These are phyloP conservation scores for Teratosphaeria zuluensis DNA, from an alignment of 2,329 filamentous ascomycete genomes.

Conservation along the genomic window DNA sequence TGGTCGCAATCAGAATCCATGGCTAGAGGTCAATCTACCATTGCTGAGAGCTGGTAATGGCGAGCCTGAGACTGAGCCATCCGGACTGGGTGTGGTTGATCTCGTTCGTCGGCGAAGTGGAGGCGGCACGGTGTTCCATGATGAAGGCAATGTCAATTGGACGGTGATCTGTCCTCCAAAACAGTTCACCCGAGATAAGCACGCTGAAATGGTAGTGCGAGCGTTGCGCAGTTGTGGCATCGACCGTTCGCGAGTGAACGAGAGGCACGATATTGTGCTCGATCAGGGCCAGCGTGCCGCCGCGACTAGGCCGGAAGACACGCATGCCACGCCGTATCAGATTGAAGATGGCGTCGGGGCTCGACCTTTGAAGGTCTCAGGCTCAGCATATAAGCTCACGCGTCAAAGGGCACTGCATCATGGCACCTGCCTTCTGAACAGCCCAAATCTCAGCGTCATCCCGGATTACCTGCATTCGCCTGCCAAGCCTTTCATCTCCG, in stretches of 20 bases:
- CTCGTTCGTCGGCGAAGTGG: conserved; percentile 80
- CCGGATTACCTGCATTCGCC: conserved; percentile 67
- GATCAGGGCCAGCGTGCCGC: conserved; percentile 34
- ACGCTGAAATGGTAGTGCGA: conserved; percentile 88
- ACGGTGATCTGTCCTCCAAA: conserved; percentile 74
- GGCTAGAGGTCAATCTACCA: conserved; percentile 75
- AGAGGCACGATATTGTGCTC: conserved; percentile 86
- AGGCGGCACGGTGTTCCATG: conserved; percentile 90
- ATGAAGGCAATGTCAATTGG: conserved; percentile 88
- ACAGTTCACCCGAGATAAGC: conserved; percentile 70
- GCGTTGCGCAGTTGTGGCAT: conserved; percentile 57
- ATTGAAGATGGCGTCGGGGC: conserved; percentile 16
- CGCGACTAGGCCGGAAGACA: conserved; percentile 28
- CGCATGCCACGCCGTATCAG: conserved; percentile 37
- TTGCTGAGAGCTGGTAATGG: conserved; percentile 41
- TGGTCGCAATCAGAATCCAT: conserved; percentile 95
- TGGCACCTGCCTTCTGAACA: conserved; percentile 75
- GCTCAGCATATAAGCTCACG: conserved; percentile 90
- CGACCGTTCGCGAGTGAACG: conserved; percentile 63
- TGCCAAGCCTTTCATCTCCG: conserved; percentile 63
- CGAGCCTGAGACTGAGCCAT: conserved; percentile 24
- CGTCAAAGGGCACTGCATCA: conserved; percentile 76
- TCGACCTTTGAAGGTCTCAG: conserved; percentile 64
- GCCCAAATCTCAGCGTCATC: conserved; percentile 63
- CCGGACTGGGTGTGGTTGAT: conserved; percentile 36